Base-by-base conservation (phyloP, 805 yeast species). In the Candida sakaeoensis region DNA sequence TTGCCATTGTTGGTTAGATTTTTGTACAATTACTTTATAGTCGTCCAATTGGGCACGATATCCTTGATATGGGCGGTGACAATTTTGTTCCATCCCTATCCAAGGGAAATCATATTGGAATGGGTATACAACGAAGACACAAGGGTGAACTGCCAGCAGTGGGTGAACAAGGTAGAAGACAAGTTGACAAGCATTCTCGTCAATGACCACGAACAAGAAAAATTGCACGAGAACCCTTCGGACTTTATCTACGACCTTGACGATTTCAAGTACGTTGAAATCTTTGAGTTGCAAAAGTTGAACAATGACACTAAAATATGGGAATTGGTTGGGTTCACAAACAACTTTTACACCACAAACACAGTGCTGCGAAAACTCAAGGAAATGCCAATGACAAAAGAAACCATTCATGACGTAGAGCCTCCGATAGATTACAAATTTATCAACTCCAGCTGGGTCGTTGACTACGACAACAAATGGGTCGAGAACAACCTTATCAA, bases 341-440 rank as follows among this genome's bases (percentile, higher is more conserved):
- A 64, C 34, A 79, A 77, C 47, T 72, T 73, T 41, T 81, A 70
- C 51, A 65, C 84, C 1, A 51, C 71, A 17, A 76, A 79, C 47
- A 33, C 41, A 8, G 36, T 48, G 12, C 37, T 36, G 3, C 13
- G 55, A 19, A 42, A 40, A 21, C 6, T 21, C 8, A 21, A 21
- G 9, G 24, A 21, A 21, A 21, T 7, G 9, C 24, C 24, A 21
- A 9, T 21, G 24, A 21, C 30, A 13, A 44, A 42, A 25, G 27
- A 45, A 21, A 33, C 50, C 4, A 45, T 75, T 22, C 60, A 61
- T 5, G 62, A 63, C 16, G 65, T 84, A 14, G 60, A 63, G 37
- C 79, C 87, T 4, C 90, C 90, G 1, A 47, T 50, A 24, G 74
- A 75, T 35, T 83, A 86, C 85, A 68, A 61, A 39, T 84, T 79